Evolutionary conservation across 2,329 filamentous ascomycete genomes (phyloP).

Genomic region (Aspergillus caelatus): DNA sequence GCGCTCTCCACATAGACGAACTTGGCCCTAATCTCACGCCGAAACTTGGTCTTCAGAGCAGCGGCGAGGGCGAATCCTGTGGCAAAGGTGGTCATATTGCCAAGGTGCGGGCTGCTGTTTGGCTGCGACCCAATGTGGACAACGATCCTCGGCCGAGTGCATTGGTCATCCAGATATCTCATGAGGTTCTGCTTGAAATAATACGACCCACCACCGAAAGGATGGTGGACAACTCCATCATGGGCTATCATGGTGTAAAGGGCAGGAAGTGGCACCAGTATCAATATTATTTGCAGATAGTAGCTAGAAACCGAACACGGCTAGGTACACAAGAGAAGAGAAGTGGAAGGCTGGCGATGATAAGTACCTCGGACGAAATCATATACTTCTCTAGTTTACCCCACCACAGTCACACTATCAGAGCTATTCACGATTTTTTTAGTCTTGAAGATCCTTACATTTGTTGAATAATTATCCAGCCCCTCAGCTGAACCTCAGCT

Average conservation of each 20-base stretch:
- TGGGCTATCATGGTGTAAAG: background rate
- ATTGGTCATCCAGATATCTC: slow-evolving; percentile 13
- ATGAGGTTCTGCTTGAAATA: slow-evolving; percentile 16
- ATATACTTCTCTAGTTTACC: no score
- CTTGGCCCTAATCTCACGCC: slow-evolving; percentile 11
- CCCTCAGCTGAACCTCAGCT: no score
- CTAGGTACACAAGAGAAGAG: no score
- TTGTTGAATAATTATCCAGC: no score
- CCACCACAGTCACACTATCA: no score
- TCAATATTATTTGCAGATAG: no score
- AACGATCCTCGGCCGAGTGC: slow-evolving; percentile 6
- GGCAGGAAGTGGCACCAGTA: no score
- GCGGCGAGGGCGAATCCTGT: slow-evolving; percentile 11
- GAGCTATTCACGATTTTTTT: no score
- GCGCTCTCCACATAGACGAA: slow-evolving; percentile 18
- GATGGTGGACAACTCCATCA: slow-evolving; percentile 14
- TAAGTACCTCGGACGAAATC: no score
- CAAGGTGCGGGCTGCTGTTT: slow-evolving; percentile 20
- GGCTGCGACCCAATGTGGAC: slow-evolving; percentile 19
- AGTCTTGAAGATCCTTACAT: no score
- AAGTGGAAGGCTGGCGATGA: no score
- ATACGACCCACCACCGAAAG: slow-evolving; percentile 18
- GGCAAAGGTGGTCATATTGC: slow-evolving; percentile 18
- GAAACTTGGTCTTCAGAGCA: background rate
- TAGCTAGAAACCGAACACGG: no score